Conservation (phyloP, 2,329 filamentous ascomycete species). For the Ramichloridium luteum region DNA sequence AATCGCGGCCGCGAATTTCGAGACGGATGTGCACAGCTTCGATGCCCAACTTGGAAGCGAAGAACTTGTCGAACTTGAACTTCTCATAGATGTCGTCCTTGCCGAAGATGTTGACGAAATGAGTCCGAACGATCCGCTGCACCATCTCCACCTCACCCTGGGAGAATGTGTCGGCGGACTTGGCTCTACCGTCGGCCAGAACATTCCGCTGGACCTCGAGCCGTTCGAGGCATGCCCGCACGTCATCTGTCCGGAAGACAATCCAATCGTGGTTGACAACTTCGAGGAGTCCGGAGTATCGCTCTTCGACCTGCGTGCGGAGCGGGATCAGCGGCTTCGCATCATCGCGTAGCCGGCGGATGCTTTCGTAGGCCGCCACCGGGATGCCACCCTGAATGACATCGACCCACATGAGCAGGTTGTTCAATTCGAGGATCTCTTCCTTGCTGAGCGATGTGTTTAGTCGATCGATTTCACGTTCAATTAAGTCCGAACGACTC, state of each 20-base stretch:
- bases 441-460: background rate
- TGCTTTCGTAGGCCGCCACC: background rate
- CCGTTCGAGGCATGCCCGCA: no score
- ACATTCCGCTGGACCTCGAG: no score
- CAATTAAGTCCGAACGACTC: background rate
- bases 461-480: conserved; percentile 1
- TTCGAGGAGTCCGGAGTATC: conserved; percentile 2
- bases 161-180: no score
- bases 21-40: background rate
- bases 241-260: no score
- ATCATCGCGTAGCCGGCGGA: background rate
- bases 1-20: background rate
- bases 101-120: conserved; percentile 2
- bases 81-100: conserved; percentile 2
- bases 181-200: no score
- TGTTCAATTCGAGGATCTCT: conserved; percentile 2
- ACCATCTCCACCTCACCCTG: conserved; percentile 1
- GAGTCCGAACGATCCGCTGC: background rate
- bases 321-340: conserved; percentile 1
- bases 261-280: no score
- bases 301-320: conserved; percentile 1
- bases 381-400: background rate
- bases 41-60: conserved; percentile 1
- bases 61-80: conserved; percentile 2
- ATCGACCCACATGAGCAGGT: background rate